Percentiles rank a stretch among this genome's conserved stretches.
Evolutionary conservation across 2,329 filamentous ascomycete species (phyloP).

Genomic region (Ascochyta clinopodiicola): DNA sequence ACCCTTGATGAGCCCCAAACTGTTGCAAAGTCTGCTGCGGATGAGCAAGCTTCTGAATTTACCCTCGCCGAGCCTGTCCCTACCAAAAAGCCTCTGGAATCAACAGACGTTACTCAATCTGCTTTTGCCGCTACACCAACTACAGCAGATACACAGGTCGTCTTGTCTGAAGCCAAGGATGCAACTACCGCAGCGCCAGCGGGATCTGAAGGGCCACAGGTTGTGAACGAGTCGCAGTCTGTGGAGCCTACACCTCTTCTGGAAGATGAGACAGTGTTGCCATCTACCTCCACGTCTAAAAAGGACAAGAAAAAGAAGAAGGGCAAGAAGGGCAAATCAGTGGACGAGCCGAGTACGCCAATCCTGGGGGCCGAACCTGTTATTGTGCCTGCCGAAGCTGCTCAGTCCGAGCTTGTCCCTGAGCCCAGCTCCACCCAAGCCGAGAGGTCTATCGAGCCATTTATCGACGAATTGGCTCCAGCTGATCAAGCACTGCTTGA

Average conservation of each 20-base stretch:
- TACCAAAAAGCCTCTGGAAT: neutral
- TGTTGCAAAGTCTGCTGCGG: neutral
- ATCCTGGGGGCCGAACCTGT: constrained; percentile 14
- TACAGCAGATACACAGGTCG: neutral
- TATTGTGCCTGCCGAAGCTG: neutral
- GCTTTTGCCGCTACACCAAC: neutral
- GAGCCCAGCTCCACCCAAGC: neutral
- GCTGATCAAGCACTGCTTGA: neutral
- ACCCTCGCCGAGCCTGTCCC: neutral
- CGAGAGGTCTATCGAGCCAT: neutral
- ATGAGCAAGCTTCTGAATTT: neutral
- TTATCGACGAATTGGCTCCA: neutral
- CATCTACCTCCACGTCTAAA: constrained; percentile 17
- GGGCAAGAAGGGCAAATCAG: constrained; percentile 27
- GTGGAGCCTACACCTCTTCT: neutral
- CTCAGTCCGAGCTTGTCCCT: neutral
- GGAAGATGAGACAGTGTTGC: neutral
- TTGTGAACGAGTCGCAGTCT: neutral
- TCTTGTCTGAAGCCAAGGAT: neutral
- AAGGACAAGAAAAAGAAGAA: constrained; percentile 40
- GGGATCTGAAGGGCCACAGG: neutral
- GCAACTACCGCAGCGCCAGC: neutral
- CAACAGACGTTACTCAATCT: neutral
- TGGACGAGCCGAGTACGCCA: constrained; percentile 23
- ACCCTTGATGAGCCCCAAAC: neutral